Evolutionary conservation across 257 asterid species (phyloP), one percentile per base, ranked within the genome.

Genomic region (Ilex aquifolium): DNA sequence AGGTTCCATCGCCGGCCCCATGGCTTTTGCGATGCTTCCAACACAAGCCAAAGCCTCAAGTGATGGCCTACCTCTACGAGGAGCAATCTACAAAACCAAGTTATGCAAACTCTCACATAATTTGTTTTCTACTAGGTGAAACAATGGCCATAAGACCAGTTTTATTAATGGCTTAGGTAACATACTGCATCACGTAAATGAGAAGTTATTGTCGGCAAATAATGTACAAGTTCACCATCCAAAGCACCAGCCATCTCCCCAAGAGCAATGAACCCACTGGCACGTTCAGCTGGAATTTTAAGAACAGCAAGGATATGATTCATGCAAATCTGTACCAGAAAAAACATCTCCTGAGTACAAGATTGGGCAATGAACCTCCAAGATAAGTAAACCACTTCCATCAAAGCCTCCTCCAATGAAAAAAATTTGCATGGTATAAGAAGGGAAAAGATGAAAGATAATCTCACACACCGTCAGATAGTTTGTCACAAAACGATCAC

Each of bases 181-280:
- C 88, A 70, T 85, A 93, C 99, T 69, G 97, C 97, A 78, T 93
- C 99, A 68, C 95, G 97, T 70, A 93, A 78, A 82, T 93, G 97
- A 65, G 92, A 65, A 42, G 95, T 90, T 85, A 93, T 90, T 84
- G 88, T 93, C 90, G 97, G 96, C 99, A 93, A 81, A 90, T 90
- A 93, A 74, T 90, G 77, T 32, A 81, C 74, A 75, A 93, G 97
- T 78, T 93, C 97, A 62, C 99, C 99, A 69, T 90, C 97, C 79
- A 93, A 81, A 44, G 99, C 99, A 74, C 96, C 99, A 71, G 99
- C 97, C 99, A 93, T 93, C 83, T 93, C 99, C 73, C 99, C 99
- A 27, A 93, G 95, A 65, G 99, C 99, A 72, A 87, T 87, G 84
- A 93, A 93, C 71, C 97, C 99, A 71, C 97, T 87, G 56, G 92